These are phyloP conservation scores for Termitomyces sp. DNA, from an alignment of 768 basidiomycete genomes.

Conservation along the genomic window DNA sequence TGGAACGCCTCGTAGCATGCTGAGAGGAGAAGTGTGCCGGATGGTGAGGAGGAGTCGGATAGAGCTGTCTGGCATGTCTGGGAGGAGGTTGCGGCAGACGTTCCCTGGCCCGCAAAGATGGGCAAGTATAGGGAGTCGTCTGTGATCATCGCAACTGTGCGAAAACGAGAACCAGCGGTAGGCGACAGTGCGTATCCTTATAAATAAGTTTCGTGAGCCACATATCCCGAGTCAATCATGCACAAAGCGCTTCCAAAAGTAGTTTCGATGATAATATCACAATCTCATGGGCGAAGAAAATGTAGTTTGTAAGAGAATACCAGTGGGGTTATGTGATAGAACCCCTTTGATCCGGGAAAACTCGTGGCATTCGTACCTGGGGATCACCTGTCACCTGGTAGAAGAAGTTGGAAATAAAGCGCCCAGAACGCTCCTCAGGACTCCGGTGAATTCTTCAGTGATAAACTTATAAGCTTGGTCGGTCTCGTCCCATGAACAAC, in stretches of 20 bases:
- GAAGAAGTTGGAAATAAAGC: constrained; percentile 4
- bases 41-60: constrained; percentile 35
- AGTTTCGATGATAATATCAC: constrained; percentile 14
- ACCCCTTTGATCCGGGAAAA: constrained; percentile 1
- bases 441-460: not conserved
- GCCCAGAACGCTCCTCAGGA: not conserved
- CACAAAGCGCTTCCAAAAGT: constrained; percentile 13
- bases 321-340: constrained; percentile 13
- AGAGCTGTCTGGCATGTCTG: constrained; percentile 34
- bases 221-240: constrained; percentile 13
- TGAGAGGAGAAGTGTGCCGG: constrained; percentile 41
- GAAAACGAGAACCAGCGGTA: not conserved
- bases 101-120: constrained; percentile 57
- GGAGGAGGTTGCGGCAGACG: constrained; percentile 26
- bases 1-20: constrained; percentile 50
- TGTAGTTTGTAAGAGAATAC: constrained; percentile 14
- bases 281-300: constrained; percentile 11
- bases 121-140: constrained; percentile 32
- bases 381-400: constrained; percentile 12
- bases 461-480: not conserved
- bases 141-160: constrained; percentile 7
- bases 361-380: constrained; percentile 17
- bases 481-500: not conserved
- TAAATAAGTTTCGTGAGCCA: constrained; percentile 15
- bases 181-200: constrained; percentile 10